Base-by-base conservation (phyloP, 2,329 filamentous ascomycete genomes). In the Penicillium hesseltinei region DNA sequence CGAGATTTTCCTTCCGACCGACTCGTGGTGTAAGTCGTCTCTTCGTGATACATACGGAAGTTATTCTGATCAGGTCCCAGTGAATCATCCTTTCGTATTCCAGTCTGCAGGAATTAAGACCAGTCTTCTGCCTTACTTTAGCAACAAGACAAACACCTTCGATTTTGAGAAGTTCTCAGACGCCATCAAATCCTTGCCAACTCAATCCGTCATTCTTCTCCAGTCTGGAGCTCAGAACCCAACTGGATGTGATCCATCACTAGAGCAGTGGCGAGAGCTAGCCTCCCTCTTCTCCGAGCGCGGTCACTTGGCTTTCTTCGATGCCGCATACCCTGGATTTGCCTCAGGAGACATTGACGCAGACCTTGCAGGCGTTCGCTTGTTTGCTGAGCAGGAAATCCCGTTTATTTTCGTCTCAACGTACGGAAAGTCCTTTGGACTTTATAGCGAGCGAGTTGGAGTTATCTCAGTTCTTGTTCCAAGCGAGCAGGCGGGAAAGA, bases 401-500 rank as follows among this genome's bases (percentile, higher is more conserved):
- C 60, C 60, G 1, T 43, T 62, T 19, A 21, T 62, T 1, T 50
- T 62, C 10, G 53, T 57, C 5, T 60, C 58, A 2, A 62, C 60
- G 1, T 62, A 61, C 19, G 60, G 60, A 0, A 62, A 62, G 23
- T 54, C 48, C 11, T 62, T 62, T 29, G 58, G 60, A 5, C 55
- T 62, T 17, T 62, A 62, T 35, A 61, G 60, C 33, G 60, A 62
- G 27, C 60, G 60, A 0, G 60, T 62, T 25, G 60, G 60, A 17
- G 15, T 60, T 27, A 27, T 62, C 7, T 61, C 55, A 0, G 27
- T 62, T n/a, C 49, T 61, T 3, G 58, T 42, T 11, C 51, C 60
- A 2, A 50, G n/a, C 19, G 52, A 54, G 23, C 55, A 61, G 42
- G 40, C 52, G 0, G 58, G 53, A 17, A 54, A 38, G 43, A 54